Evolutionary conservation across 345 rosid species (phyloP).

Genomic region (Diplotaxis tenuifolia): DNA sequence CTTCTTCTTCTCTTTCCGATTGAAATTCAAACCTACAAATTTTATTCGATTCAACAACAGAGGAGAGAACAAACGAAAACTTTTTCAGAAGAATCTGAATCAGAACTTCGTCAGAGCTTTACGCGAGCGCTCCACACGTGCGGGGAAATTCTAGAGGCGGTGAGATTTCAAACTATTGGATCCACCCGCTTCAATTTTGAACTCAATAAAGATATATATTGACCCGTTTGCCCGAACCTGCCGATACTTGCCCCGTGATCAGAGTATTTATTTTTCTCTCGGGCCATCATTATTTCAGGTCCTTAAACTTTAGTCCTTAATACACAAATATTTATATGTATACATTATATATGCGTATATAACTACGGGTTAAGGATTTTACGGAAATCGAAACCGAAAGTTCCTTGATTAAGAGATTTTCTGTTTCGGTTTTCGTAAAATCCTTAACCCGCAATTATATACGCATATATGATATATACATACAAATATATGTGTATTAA

Average conservation of each 20-base stretch:
- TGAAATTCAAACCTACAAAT: background rate
- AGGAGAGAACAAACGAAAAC: background rate
- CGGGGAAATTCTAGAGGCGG: background rate
- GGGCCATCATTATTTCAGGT: too few relatives aligned
- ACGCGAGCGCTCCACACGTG: conserved; percentile 3
- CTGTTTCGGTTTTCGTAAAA: too few relatives aligned
- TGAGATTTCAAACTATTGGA: background rate
- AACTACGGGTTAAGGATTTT: too few relatives aligned
- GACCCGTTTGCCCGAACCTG: background rate
- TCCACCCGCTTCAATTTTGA: conserved; percentile 1
- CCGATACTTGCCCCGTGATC: background rate
- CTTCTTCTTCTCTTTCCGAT: conserved; percentile 22
- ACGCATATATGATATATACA: too few relatives aligned
- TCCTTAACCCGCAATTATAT: too few relatives aligned
- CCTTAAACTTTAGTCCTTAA: too few relatives aligned
- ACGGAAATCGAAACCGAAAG: too few relatives aligned
- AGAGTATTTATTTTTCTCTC: background rate
- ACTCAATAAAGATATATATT: background rate
- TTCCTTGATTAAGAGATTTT: too few relatives aligned
- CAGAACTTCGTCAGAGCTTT: too few relatives aligned
- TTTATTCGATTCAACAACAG: background rate
- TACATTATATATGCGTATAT: too few relatives aligned
- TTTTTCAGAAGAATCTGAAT: background rate
- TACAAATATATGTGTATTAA: too few relatives aligned
- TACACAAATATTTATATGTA: too few relatives aligned